Percentiles rank a stretch among this genome's conserved stretches.
phyloP scores from a whole-genome alignment of 208 protist species.

The Phytomonas serpens region DNA sequence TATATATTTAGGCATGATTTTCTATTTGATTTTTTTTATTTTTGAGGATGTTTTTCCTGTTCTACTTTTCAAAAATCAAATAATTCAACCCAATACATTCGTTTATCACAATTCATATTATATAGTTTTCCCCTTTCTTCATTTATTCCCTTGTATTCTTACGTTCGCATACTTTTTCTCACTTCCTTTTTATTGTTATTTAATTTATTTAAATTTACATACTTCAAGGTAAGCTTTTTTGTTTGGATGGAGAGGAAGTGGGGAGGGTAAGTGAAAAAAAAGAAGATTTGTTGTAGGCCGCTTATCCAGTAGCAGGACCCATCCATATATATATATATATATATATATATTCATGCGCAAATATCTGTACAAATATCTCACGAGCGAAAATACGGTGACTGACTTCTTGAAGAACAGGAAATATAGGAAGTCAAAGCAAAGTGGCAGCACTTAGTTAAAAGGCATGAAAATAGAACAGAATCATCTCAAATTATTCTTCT shows the following conservation, averaged over 20 bases:
- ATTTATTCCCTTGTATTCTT: constrained; percentile 9
- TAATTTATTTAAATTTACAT: neutral
- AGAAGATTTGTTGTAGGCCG: neutral
- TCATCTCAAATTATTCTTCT: neutral
- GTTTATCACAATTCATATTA: neutral
- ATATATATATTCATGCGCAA: too few species aligned
- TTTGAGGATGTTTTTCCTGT: neutral
- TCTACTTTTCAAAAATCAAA: neutral
- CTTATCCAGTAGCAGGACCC: neutral
- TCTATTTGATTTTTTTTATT: neutral
- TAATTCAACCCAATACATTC: neutral
- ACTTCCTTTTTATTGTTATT: constrained; percentile 8
- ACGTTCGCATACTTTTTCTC: constrained; percentile 1
- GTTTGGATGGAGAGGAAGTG: neutral
- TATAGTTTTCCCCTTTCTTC: constrained; percentile 3
- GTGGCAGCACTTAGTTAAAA: neutral
- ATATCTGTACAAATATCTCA: neutral
- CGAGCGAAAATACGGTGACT: neutral
- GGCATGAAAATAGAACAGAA: neutral
- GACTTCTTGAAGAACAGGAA: neutral
- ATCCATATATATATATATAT: neutral
- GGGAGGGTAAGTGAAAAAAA: too few species aligned
- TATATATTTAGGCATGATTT: neutral
- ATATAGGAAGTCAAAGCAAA: neutral
- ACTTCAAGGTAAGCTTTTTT: neutral